Base-by-base conservation (phyloP, 331 rosid genomes). In the Acacia concinna region DNA sequence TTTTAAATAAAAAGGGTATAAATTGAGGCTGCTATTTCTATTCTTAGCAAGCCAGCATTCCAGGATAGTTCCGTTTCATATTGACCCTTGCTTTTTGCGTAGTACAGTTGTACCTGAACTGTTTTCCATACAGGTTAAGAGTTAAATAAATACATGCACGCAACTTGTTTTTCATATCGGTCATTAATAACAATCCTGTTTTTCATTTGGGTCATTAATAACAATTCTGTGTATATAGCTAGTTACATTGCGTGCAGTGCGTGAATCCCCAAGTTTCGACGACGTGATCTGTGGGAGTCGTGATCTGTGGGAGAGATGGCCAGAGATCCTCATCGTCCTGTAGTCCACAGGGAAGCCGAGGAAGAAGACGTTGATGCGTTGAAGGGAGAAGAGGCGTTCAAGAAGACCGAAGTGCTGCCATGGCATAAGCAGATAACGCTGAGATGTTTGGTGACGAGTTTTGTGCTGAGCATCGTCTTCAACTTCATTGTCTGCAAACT, bases 401-500 rank as follows among this genome's bases (percentile, higher is more conserved):
- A 30, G 75, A 46, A 35, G 1, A 77, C 65, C 13, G 47, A 17
- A 13, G 90, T 92, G 70, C 91, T 83, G 13, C 78, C 89, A 28
- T 92, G 96, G 97, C 81, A 68, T 43, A 30, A 85, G 59, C 94
- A 92, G 77, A 84, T 92, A 32, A 92, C 97, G 8, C 0, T 84
- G 21, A 82, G 97, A 71, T 65, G 89, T 1, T 17, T 90, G 67
- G 81, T 75, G 38, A 89, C 91, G 37, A 89, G 92, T 60, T 81
- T 90, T 47, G 4, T 78, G 5, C 49, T 92, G 17, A 90, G 96
- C 72, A 44, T 89, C 0, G 27, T 90, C 2, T 90, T 92, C 82
- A 85, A 47, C 62, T 90, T 92, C 82, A 90, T 90, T 17, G 96
- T 90, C 3, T 85, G 90, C 68, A 92, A 89, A 21, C 91, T 92